A percentile compares a stretch with the other conserved stretches of the same genome.
These are phyloP conservation scores for Boletus pseudo-olivaceus DNA, from an alignment of 768 basidiomycete species.

Conservation along the genomic window DNA sequence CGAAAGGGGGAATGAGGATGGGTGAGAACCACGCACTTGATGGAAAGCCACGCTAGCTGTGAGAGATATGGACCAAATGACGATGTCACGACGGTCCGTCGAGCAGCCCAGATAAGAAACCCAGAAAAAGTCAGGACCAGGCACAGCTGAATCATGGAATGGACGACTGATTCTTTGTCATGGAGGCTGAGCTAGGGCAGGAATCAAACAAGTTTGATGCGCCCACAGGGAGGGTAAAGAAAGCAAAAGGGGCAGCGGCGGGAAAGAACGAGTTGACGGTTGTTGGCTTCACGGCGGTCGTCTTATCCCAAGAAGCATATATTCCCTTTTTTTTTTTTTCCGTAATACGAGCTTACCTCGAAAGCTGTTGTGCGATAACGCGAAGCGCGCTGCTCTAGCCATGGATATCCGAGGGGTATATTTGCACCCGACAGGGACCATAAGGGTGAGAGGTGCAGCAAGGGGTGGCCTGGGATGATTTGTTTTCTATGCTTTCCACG, in stretches of 20 bases:
- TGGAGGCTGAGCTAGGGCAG: constrained; percentile 12
- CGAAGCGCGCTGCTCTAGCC: not conserved
- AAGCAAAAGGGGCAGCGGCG: not conserved
- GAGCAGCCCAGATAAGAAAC: not conserved
- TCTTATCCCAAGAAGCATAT: constrained; percentile 2
- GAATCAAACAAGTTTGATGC: constrained; percentile 17
- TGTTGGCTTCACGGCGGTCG: not conserved
- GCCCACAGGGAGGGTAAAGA: constrained; percentile 1
- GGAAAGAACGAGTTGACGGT: not conserved
- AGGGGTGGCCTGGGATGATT: constrained; percentile 18
- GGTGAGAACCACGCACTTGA: not conserved
- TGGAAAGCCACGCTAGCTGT: not conserved
- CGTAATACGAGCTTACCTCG: not conserved
- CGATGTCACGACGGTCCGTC: not conserved
- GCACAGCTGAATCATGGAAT: constrained; percentile 5
- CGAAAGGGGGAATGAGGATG: not conserved
- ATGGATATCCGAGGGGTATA: constrained; percentile 21
- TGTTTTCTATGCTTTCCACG: constrained; percentile 26
- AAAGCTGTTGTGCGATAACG: not conserved
- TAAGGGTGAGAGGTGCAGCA: constrained; percentile 13
- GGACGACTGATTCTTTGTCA: constrained; percentile 3
- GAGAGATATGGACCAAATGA: not conserved
- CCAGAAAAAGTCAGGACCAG: constrained; percentile 12
- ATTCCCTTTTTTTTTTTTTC: not conserved
- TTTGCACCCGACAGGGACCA: constrained; percentile 3